These are phyloP conservation scores for Sporothrix globosa DNA, from an alignment of 2,329 filamentous ascomycete species.

Conservation along the genomic window DNA sequence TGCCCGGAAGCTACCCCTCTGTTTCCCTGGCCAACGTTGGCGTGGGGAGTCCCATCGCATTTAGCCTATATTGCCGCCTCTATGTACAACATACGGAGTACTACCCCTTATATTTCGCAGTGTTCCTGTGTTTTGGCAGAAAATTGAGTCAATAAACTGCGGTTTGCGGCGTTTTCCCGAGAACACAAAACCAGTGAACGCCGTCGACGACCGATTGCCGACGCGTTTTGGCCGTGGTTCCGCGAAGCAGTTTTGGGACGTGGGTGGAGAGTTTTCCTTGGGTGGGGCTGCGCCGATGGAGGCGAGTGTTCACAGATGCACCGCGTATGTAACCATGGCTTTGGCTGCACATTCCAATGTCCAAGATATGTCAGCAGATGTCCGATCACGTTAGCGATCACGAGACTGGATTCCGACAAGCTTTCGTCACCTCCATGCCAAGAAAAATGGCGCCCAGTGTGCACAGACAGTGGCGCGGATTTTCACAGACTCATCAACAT, in stretches of 20 bases:
- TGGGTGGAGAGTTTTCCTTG: not conserved
- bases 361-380: not conserved
- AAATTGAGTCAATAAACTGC: constrained; percentile 1
- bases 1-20: constrained; percentile 26
- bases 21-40: constrained; percentile 17
- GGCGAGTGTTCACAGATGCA: not conserved
- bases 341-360: not conserved
- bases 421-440: not conserved
- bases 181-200: constrained; percentile 5
- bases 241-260: constrained; percentile 11
- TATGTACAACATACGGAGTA: not conserved
- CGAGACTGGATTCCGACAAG: not conserved
- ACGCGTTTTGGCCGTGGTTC: constrained; percentile 6
- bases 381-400: constrained; percentile 4
- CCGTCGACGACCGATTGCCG: constrained; percentile 4
- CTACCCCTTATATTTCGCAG: not conserved
- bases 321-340: constrained; percentile 12
- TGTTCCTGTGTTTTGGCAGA: not conserved
- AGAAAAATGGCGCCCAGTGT: not conserved
- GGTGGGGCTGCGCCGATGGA: not conserved
- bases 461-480: not conserved
- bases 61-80: constrained; percentile 25
- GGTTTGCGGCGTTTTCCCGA: constrained; percentile 1
- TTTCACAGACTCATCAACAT: not conserved
- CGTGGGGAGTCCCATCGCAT: constrained; percentile 17